Base-by-base conservation (phyloP, 768 basidiomycete species). In the Inosperma sp. region DNA sequence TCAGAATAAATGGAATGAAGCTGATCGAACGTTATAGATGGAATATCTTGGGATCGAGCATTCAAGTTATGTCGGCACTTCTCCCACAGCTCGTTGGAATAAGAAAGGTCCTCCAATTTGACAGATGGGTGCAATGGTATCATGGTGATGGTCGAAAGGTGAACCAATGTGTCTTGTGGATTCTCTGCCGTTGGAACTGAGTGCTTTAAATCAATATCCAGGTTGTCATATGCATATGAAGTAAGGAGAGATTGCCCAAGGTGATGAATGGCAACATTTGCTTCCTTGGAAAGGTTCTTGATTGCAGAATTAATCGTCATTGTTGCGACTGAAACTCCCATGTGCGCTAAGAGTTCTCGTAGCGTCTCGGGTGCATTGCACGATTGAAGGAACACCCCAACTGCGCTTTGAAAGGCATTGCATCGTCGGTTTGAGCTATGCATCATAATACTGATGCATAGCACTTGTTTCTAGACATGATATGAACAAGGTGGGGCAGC, bases 161-260 rank as follows among this genome's bases (percentile, higher is more conserved):
- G 70, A 3, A 63, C 48, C 2, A 73, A 51, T 1, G 55, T 61
- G 0, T 58, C 58, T 1, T 34, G 27, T 4, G 55, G 44, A 1
- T 64, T 60, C 36, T 76, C 67, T 1, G 65, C 47, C 0, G 68
- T 71, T 0, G 67, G 68, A 7, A 63, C 48, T 0, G 57, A 13
- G 8, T 56, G 47, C 39, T 69, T 65, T 7, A 74, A 51, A 31
- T 70, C 59, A 5, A 75, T 61, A 53, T 78, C 73, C 23, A 76
- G 65, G 56, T 78, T 78, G 49, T 78, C 69, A 22, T 71, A 77
- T 5, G 69, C 69, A 55, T 64, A 70, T 5, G 56, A 47, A 1
- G 61, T 51, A 1, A 63, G 47, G 5, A 68, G 52, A 4, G 60
- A 62, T 25, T 56, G 42, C 0, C 65, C 68, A 17, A 67, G 55